Evolutionary conservation across 2,329 filamentous ascomycete species (phyloP).

Genomic region (Microascus cirrosus): DNA sequence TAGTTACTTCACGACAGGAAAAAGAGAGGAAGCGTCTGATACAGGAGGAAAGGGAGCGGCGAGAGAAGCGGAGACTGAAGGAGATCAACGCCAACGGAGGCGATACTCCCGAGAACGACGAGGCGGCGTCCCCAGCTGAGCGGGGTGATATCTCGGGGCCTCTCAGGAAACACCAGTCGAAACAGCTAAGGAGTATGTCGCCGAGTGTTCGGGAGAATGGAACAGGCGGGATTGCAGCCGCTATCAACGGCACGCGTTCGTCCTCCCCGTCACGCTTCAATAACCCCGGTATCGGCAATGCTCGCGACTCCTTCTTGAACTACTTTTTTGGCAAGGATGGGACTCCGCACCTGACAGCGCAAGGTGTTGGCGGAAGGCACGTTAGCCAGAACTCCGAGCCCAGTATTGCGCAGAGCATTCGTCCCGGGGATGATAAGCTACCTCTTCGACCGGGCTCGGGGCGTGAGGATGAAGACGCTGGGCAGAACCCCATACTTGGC

Average conservation of each 20-base stretch:
- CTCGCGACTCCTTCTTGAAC: slow-evolving; percentile 87
- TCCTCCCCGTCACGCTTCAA: slow-evolving; percentile 53
- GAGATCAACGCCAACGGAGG: slow-evolving; percentile 72
- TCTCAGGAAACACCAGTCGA: slow-evolving; percentile 1
- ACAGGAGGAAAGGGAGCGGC: slow-evolving; percentile 75
- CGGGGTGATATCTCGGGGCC: slow-evolving; percentile 2
- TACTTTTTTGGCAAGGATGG: slow-evolving; percentile 99
- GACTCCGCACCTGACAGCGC: slow-evolving; percentile 19
- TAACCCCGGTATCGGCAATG: slow-evolving; percentile 46
- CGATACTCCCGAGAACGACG: slow-evolving; percentile 26
- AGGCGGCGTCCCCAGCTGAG: slow-evolving; percentile 12
- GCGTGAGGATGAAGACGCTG: slow-evolving; percentile 19
- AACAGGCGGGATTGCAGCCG: slow-evolving; percentile 45
- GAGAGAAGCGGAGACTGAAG: slow-evolving; percentile 73
- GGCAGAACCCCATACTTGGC: slow-evolving; percentile 13
- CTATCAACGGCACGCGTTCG: slow-evolving; percentile 55
- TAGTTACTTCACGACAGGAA: slow-evolving; percentile 90
- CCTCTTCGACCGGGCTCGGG: slow-evolving; percentile 35
- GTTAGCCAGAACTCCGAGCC: slow-evolving; percentile 71
- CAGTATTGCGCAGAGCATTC: slow-evolving; percentile 73
- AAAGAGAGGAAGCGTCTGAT: slow-evolving; percentile 72
- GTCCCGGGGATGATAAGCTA: slow-evolving; percentile 52
- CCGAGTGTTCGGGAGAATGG: slow-evolving; percentile 65
- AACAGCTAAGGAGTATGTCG: slow-evolving; percentile 59
- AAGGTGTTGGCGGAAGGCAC: slow-evolving; percentile 37